Base-by-base conservation (phyloP, 106 monocot species). In the Dactylorhiza incarnata region DNA sequence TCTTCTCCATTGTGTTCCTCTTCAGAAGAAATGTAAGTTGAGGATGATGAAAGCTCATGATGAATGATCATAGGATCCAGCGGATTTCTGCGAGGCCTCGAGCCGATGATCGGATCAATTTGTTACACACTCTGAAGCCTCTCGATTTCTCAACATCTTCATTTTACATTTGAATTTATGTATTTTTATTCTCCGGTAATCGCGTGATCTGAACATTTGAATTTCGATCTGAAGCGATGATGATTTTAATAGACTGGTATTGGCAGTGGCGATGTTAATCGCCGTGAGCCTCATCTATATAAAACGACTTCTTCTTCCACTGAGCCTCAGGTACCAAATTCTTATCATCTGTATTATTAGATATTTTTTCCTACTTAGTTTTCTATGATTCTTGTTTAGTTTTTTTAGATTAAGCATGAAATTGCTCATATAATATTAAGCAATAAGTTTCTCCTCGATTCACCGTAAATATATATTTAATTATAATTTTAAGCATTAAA, bases 221-320 rank as follows among this genome's bases (percentile, higher is more conserved):
- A 44, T 11, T 17, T 70, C 16, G 1, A 46, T 45, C 5, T 15
- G 3, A 17, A 45, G 46, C 71, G 13, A 71, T 71, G 71, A 71
- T 71, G 71, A 71, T 16, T 6, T 71, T 48, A 5, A 9, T 3
- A 68, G 45, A 19, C 9, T 48, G 71, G 71, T 71, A 48, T n/a
- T 0, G 37, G 71, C 71, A 71, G 71, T 48, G 71, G 71, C 71
- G 48, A 71, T 46, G 12, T 48, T 48, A 48, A 22, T 48, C 11
- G 71, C 71, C 71, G 71, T 71, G 71, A 71, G 71, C 71, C 29
- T 48, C 48, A 48, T 48, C 37, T 44, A 71, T 20, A 71, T 19
- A 9, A 48, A 20, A 71, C 71, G 71, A 71, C 71, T 71, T 71
- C 71, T 71, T 20, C 71, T 71, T 71, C 71, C 71, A 23, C 71